These are phyloP conservation scores for Lenwebbia sp. DNA, from an alignment of 345 rosid species.

Conservation along the genomic window DNA sequence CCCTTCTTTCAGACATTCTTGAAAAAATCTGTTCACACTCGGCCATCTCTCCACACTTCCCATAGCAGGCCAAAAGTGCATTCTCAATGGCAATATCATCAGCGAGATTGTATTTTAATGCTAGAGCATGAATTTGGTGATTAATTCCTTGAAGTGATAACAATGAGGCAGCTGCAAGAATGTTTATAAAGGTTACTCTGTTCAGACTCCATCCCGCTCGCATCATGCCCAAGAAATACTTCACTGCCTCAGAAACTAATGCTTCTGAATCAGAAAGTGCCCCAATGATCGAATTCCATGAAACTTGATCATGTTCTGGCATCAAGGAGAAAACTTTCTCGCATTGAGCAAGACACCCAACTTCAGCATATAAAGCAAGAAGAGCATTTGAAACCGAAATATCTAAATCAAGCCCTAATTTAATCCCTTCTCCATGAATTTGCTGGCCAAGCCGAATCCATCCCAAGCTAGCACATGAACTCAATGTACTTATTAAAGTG, in stretches of 20 bases:
- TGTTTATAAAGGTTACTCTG: slow-evolving; percentile 58
- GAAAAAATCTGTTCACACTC: slow-evolving; percentile 70
- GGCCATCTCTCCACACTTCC: slow-evolving; percentile 69
- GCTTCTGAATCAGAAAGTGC: slow-evolving; percentile 55
- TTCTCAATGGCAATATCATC: slow-evolving; percentile 58
- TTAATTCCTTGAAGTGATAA: slow-evolving; percentile 33
- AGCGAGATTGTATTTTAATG: slow-evolving; percentile 34
- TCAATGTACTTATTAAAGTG: slow-evolving; percentile 64
- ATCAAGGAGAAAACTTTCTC: slow-evolving; percentile 51
- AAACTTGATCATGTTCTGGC: slow-evolving; percentile 70
- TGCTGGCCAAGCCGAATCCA: slow-evolving; percentile 54
- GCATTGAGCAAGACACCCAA: slow-evolving; percentile 35
- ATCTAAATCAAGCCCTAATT: slow-evolving; percentile 62
- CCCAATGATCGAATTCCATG: slow-evolving; percentile 86
- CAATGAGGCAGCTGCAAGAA: slow-evolving; percentile 57
- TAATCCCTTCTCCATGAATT: slow-evolving; percentile 56
- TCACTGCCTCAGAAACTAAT: slow-evolving; percentile 34
- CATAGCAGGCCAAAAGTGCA: slow-evolving; percentile 79
- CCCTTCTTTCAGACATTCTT: slow-evolving; percentile 69
- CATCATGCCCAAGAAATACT: slow-evolving; percentile 49
- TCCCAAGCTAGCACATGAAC: slow-evolving; percentile 80
- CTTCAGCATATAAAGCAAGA: slow-evolving; percentile 61
- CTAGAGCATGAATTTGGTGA: slow-evolving; percentile 59
- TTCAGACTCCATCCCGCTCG: slow-evolving; percentile 52
- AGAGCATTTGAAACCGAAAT: slow-evolving; percentile 87